Evolutionary conservation across 306 rosid genomes (phyloP).

Genomic region (Clitoria ternatea): DNA sequence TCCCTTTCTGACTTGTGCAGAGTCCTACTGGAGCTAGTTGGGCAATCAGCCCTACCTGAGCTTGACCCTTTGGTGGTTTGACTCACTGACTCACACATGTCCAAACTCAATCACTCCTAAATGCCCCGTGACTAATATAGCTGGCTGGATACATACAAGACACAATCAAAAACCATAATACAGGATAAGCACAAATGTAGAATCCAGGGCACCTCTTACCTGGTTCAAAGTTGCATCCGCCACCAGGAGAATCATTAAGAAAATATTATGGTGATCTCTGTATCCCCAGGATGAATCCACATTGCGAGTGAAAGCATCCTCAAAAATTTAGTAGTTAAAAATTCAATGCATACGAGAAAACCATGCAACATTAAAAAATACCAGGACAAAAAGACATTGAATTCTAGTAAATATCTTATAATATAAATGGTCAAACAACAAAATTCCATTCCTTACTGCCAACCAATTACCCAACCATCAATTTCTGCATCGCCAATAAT

Average conservation of each 20-base stretch:
- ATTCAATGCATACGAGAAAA: neutral
- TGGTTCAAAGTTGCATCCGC: neutral
- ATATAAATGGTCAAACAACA: constrained; percentile 7
- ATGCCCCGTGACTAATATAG: constrained; percentile 30
- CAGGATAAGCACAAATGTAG: neutral
- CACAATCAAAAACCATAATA: constrained; percentile 8
- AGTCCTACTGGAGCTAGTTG: constrained; percentile 14
- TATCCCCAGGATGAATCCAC: neutral
- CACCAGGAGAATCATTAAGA: neutral
- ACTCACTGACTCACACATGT: neutral
- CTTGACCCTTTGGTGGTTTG: constrained; percentile 19
- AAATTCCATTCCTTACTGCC: constrained; percentile 12
- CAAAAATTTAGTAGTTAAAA: neutral
- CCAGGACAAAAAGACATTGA: neutral
- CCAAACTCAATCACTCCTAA: constrained; percentile 27
- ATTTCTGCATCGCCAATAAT: constrained; percentile 24
- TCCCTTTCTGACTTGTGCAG: constrained; percentile 41
- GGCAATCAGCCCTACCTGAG: constrained; percentile 30
- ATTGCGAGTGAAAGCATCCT: neutral
- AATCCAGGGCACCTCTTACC: neutral
- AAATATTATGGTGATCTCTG: neutral
- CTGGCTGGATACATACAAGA: neutral
- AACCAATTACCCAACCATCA: constrained; percentile 19
- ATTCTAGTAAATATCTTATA: neutral
- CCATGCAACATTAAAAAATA: neutral